Percentiles rank a stretch among this genome's conserved stretches.
phyloP scores from a whole-genome alignment of 2,329 filamentous ascomycete genomes.

The Cladosporium cucumerinum region DNA sequence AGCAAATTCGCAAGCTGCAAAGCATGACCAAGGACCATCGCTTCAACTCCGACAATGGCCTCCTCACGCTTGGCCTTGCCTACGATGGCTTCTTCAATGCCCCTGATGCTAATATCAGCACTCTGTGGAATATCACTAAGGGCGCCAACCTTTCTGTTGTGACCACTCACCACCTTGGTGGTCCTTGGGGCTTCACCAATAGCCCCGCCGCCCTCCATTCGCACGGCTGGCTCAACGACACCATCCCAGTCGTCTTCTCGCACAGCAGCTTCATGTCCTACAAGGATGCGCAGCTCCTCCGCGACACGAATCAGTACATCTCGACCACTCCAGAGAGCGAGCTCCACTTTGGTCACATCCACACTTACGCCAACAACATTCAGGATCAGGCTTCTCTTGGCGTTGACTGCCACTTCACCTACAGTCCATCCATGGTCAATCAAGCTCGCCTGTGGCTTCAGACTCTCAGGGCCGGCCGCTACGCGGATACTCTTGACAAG shows the following conservation, averaged over 20 bases:
- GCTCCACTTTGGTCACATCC: conserved; percentile 56
- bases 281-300: conserved; percentile 43
- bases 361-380: conserved; percentile 43
- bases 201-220: conserved; percentile 32
- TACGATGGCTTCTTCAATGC: conserved; percentile 40
- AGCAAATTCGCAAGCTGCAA: conserved; percentile 16
- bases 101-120: conserved; percentile 25
- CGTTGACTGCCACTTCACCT: conserved; percentile 25
- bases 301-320: conserved; percentile 51
- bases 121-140: conserved; percentile 14
- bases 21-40: conserved; percentile 2
- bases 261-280: conserved; percentile 49
- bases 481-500: conserved; percentile 37
- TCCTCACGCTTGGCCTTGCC: conserved; percentile 42
- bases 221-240: conserved; percentile 42
- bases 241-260: conserved; percentile 51
- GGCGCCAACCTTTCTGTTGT: conserved; percentile 32
- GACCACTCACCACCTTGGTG: conserved; percentile 39
- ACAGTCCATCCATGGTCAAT: conserved; percentile 35
- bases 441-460: conserved; percentile 58
- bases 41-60: conserved; percentile 1
- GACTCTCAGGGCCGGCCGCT: conserved; percentile 40
- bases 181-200: conserved; percentile 16
- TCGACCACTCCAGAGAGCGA: conserved; percentile 59
- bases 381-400: conserved; percentile 46